Percentiles rank a stretch among this genome's conserved stretches.
Conservation (phyloP, 2,329 filamentous ascomycete genomes). For the Exophiala dermatitidis region DNA sequence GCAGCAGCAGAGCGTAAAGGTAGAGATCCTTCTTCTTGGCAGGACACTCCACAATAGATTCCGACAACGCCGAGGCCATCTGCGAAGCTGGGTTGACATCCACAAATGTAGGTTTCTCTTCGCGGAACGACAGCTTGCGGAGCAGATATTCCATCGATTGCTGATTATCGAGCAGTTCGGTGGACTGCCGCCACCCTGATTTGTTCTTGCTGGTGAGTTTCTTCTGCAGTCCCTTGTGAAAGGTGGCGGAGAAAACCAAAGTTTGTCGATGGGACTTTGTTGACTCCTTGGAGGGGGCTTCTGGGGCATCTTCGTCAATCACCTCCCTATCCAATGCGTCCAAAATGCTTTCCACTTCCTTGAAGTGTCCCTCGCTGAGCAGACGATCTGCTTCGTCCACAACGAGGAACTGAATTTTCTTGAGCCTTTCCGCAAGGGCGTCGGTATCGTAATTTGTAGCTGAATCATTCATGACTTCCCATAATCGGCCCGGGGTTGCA, state of each 20-base stretch:
- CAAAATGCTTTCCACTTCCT: conserved; percentile 85
- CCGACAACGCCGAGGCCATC: conserved; percentile 78
- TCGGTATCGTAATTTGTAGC: conserved; percentile 30
- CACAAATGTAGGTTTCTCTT: conserved; percentile 78
- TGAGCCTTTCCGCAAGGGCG: conserved; percentile 62
- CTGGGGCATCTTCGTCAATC: conserved; percentile 45
- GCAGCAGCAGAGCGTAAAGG: conserved; percentile 76
- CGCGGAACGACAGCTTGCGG: conserved; percentile 78
- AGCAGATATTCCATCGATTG: conserved; percentile 90
- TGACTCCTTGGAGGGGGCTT: conserved; percentile 26
- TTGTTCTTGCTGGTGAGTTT: conserved; percentile 69
- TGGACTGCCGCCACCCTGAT: conserved; percentile 42
- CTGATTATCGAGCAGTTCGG: conserved; percentile 52
- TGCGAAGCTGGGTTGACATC: conserved; percentile 84
- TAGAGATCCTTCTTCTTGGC: conserved; percentile 97
- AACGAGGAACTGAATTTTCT: conserved; percentile 71
- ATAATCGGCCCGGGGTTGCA: conserved; percentile 82
- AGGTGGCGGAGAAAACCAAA: conserved; percentile 92
- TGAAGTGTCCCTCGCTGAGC: conserved; percentile 87
- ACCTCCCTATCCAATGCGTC: conserved; percentile 63
- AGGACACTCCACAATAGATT: conserved; percentile 85
- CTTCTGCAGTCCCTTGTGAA: conserved; percentile 83
- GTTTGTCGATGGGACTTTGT: conserved; percentile 60
- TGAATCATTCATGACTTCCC: conserved; percentile 75
- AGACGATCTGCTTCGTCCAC: conserved; percentile 91